These are phyloP conservation scores for Vaccinium myrtillus DNA, from an alignment of 148 eudicot species.

Conservation along the genomic window DNA sequence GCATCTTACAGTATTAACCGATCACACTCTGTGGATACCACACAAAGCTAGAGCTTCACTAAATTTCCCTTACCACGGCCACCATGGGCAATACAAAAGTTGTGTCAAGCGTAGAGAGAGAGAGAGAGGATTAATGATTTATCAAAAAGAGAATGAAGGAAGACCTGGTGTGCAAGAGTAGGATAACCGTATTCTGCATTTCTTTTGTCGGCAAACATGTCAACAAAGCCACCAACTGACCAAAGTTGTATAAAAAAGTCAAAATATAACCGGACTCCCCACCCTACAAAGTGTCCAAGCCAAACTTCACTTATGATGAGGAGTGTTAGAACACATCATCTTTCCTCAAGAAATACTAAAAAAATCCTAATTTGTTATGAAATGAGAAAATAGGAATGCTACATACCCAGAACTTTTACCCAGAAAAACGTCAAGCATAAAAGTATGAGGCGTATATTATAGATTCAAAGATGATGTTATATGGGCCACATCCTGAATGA, in stretches of 20 bases:
- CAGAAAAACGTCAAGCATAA: too few relatives aligned
- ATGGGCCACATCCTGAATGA: too few relatives aligned
- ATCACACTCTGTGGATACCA: background rate
- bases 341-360: background rate
- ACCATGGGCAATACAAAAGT: background rate
- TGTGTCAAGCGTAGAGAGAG: background rate
- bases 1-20: background rate
- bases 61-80: background rate
- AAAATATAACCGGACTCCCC: background rate
- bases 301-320: background rate
- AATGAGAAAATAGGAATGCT: too few relatives aligned
- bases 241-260: background rate
- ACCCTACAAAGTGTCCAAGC: background rate
- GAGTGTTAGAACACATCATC: background rate
- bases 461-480: too few relatives aligned
- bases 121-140: background rate
- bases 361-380: too few relatives aligned
- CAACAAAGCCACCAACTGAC: background rate
- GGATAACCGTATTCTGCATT: background rate
- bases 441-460: too few relatives aligned
- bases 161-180: background rate
- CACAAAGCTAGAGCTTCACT: too few relatives aligned
- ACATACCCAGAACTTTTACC: too few relatives aligned
- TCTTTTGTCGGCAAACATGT: background rate
- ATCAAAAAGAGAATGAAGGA: background rate